phyloP scores from a whole-genome alignment of 352 stramenopile species.

The Phytophthora pisi region DNA sequence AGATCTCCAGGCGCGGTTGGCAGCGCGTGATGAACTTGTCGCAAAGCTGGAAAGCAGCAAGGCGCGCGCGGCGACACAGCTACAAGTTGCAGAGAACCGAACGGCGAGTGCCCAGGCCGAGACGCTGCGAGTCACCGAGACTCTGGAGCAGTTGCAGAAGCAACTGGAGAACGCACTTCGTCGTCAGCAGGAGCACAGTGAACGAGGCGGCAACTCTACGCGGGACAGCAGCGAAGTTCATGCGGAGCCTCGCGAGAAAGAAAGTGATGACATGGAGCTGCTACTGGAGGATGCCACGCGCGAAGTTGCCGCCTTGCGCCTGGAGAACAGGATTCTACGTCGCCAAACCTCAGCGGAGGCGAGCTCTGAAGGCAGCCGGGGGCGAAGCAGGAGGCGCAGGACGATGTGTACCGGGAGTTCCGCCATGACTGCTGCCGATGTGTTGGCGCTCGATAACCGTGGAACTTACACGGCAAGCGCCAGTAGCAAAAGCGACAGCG shows the following conservation, averaged over 20 bases:
- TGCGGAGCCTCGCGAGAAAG: conserved; percentile 9
- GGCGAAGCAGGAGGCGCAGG: conserved; percentile 24
- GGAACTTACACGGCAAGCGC: conserved; percentile 3
- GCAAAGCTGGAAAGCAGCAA: conserved; percentile 31
- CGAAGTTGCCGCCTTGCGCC: conserved; percentile 36
- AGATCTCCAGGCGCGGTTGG: conserved; percentile 25
- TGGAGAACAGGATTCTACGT: conserved; percentile 45
- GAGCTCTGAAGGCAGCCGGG: conserved; percentile 1
- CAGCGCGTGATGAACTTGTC: conserved; percentile 25
- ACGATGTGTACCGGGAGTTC: conserved; percentile 17
- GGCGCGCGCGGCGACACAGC: conserved; percentile 29
- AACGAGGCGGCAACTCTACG: not conserved
- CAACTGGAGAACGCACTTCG: conserved; percentile 29
- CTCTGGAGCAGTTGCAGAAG: conserved; percentile 32
- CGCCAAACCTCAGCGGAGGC: conserved; percentile 22
- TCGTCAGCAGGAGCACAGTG: conserved; percentile 11
- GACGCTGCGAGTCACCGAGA: conserved; percentile 28
- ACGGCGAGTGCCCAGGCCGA: conserved; percentile 32
- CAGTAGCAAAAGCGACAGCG: conserved; percentile 20
- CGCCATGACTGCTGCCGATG: conserved; percentile 30
- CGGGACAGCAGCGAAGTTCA: conserved; percentile 18
- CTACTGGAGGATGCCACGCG: conserved; percentile 48
- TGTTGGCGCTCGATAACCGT: conserved; percentile 27
- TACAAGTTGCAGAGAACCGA: conserved; percentile 45
- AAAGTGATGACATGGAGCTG: conserved; percentile 29